Evolutionary conservation across 2,329 filamentous ascomycete genomes (phyloP).

Genomic region (Arthrinium phaeospermum): DNA sequence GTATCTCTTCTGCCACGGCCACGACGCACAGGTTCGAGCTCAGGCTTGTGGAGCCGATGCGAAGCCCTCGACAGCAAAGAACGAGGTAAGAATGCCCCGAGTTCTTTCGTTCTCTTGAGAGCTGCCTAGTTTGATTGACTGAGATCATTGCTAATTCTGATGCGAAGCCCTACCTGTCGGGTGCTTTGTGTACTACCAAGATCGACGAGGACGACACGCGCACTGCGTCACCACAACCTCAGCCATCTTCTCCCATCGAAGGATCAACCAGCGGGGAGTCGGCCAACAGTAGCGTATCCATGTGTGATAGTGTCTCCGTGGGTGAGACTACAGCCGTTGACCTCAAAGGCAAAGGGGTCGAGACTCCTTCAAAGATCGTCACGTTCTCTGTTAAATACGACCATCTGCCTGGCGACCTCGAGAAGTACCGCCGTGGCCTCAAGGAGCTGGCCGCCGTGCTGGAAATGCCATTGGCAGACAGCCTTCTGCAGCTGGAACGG

Average conservation of each 20-base stretch:
- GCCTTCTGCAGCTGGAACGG: neutral
- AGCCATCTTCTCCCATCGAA: no score
- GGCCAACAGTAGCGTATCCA: no score
- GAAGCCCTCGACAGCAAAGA: neutral
- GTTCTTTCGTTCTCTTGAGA: neutral
- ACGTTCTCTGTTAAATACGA: neutral
- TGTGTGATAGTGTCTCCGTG: no score
- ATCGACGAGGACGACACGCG: no score
- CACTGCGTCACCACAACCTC: no score
- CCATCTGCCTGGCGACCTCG: no score
- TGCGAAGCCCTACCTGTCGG: neutral
- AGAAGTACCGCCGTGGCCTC: neutral
- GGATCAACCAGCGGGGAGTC: no score
- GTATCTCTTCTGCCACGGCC: neutral
- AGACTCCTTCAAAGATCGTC: neutral
- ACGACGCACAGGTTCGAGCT: neutral
- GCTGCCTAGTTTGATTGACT: neutral
- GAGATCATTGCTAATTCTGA: neutral
- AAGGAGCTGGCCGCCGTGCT: neutral
- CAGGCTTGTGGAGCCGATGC: neutral
- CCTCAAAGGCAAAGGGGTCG: no score
- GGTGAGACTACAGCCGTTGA: no score
- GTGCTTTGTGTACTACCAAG: neutral
- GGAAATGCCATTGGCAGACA: no score
- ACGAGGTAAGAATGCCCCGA: neutral